Base-by-base conservation (phyloP, 1,284 basidiomycete species). In the Trametes versicolor region DNA sequence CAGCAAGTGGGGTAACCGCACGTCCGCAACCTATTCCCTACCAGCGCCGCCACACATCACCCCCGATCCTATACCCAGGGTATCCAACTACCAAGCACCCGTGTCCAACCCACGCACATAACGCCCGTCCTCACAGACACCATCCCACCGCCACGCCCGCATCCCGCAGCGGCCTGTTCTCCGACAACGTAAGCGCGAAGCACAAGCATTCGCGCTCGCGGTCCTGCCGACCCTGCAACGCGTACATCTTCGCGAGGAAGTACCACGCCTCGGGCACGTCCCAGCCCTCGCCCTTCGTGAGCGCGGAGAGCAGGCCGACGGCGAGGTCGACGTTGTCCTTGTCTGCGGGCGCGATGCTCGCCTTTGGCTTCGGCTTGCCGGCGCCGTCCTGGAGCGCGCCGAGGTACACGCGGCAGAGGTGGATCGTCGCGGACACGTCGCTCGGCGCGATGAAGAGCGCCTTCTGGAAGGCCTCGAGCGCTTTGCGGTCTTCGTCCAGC, bases 211-310 rank as follows among this genome's bases (percentile, higher is more conserved):
- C 93, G 61, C 87, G 82, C 72, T 94, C 92, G 55, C 87, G 81
- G 57, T 89, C 88, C 70, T 83, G 85, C 55, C 91, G 83, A 0
- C 88, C 91, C 71, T 94, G 94, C 69, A 88, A 73, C 43, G 89
- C 87, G 73, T 92, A 93, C 21, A 93, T 92, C 73, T 89, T 91
- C 6, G 89, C 92, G 8, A 98, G 83, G 74, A 90, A 91, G 76
- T 91, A 97, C 96, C 96, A 98, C 29, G 93, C 96, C 76, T 98
- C 96, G 0, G 95, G 87, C 2, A 92, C 85, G 75, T 97, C 92
- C 95, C 95, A 98, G 5, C 91, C 96, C 0, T 81, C 76, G 0
- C 89, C 88, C 21, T 83, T 81, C 1, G 88, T 87, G 60, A 91
- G 73, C 67, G 89, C 86, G 0, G 81, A 80, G 10, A 93, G 77